Conservation (phyloP, 176 grass and related monocot species). For the Cymbopogon citratus region DNA sequence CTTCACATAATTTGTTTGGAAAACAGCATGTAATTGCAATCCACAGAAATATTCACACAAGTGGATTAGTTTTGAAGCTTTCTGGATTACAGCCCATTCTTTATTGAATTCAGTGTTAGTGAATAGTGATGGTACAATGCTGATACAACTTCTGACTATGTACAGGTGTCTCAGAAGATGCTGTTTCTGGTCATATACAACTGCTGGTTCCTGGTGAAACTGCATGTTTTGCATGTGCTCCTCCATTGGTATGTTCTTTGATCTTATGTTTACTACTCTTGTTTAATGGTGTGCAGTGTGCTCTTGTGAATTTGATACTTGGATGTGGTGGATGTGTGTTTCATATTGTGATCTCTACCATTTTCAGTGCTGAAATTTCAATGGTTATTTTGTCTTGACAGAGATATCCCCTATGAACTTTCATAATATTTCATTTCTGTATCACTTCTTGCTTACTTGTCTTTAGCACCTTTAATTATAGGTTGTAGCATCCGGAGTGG, state of each 20-base stretch:
- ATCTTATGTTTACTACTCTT: slow-evolving; percentile 21
- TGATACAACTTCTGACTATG: slow-evolving; percentile 12
- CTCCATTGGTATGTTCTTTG: slow-evolving; percentile 67
- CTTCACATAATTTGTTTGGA: background rate
- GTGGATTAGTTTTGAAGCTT: background rate
- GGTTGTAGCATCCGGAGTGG: slow-evolving; percentile 96
- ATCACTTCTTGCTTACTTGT: background rate
- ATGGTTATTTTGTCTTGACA: background rate
- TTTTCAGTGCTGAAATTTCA: background rate
- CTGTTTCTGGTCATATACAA: slow-evolving; percentile 99
- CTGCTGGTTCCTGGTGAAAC: slow-evolving; percentile 89
- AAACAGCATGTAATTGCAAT: background rate
- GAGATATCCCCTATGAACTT: background rate
- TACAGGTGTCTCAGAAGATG: slow-evolving; percentile 96
- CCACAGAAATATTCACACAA: background rate
- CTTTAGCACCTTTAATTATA: slow-evolving; percentile 15
- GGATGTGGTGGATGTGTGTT: background rate
- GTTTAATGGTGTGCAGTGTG: slow-evolving; percentile 34
- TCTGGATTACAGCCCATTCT: background rate
- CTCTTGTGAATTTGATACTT: slow-evolving; percentile 6
- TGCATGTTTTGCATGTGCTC: slow-evolving; percentile 96
- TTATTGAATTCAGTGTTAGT: background rate
- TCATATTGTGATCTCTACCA: background rate
- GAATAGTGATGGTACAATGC: background rate
- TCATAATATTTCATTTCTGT: background rate